phyloP scores from a whole-genome alignment of 1,284 basidiomycete genomes.

The Ustilago bromivora region DNA sequence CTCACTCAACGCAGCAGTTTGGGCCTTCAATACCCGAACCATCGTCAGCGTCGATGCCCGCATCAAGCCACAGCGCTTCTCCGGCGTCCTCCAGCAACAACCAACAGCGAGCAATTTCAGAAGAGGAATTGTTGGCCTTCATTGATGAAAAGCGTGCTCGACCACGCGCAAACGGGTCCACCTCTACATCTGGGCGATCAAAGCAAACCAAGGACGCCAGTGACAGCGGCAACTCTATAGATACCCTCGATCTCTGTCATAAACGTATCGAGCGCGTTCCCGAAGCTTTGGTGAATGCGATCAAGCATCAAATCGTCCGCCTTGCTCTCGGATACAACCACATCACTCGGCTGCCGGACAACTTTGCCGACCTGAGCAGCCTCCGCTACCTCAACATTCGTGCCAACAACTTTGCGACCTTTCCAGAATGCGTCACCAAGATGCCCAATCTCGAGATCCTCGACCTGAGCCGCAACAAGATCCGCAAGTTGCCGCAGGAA shows the following conservation, averaged over 20 bases:
- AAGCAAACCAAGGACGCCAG: slow-evolving; percentile 12
- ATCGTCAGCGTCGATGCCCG: neutral
- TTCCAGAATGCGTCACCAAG: slow-evolving; percentile 79
- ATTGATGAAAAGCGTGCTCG: slow-evolving; percentile 47
- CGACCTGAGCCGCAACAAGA: slow-evolving; percentile 92
- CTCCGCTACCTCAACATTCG: slow-evolving; percentile 93
- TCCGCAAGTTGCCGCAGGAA: slow-evolving; percentile 81
- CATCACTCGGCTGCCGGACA: slow-evolving; percentile 81
- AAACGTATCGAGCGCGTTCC: slow-evolving; percentile 52
- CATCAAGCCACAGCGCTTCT: slow-evolving; percentile 8
- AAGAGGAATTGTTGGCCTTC: slow-evolving; percentile 51
- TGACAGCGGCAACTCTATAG: slow-evolving; percentile 26
- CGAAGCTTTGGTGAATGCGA: slow-evolving; percentile 44
- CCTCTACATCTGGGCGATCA: slow-evolving; percentile 3
- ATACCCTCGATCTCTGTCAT: slow-evolving; percentile 62
- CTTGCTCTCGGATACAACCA: slow-evolving; percentile 89
- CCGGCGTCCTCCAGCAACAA: slow-evolving; percentile 6
- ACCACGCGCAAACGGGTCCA: neutral
- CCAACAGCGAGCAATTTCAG: slow-evolving; percentile 33
- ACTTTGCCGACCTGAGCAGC: slow-evolving; percentile 81
- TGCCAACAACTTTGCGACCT: slow-evolving; percentile 83
- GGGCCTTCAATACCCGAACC: neutral
- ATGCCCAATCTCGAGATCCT: slow-evolving; percentile 92
- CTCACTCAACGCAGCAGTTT: slow-evolving; percentile 25
- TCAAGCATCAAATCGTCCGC: slow-evolving; percentile 70